Conservation (phyloP, 1,139 yeast genomes). For the Candida tropicalis region DNA sequence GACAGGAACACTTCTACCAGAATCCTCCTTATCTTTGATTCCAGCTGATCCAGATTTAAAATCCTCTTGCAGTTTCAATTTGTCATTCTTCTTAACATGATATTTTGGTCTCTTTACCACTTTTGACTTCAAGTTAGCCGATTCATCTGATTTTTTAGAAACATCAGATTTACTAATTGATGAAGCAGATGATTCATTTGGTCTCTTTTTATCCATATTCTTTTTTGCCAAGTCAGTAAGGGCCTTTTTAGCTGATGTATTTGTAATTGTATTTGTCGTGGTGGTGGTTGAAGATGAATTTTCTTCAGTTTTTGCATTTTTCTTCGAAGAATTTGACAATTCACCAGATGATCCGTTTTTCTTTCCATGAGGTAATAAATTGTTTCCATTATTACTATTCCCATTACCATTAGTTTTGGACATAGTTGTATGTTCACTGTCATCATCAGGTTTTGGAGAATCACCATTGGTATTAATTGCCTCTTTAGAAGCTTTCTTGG, state of each 20-base stretch:
- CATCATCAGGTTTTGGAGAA: neutral
- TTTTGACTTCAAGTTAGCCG: neutral
- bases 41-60: neutral
- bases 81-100: neutral
- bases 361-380: neutral
- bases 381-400: neutral
- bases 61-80: neutral
- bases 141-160: constrained; percentile 3
- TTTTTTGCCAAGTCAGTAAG: constrained; percentile 3
- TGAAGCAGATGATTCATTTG: constrained; percentile 7
- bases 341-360: constrained; percentile 3
- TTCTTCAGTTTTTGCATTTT: neutral
- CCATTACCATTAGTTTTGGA: neutral
- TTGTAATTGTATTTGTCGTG: neutral
- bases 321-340: neutral
- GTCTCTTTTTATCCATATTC: constrained; percentile 3
- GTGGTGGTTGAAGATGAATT: neutral
- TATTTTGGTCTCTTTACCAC: constrained; percentile 1
- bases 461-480: neutral
- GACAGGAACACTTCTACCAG: neutral
- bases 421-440: neutral
- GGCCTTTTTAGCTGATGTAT: neutral
- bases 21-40: neutral
- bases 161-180: constrained; percentile 6
- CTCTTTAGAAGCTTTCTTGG: neutral